Conservation (phyloP, 345 rosid genomes). For the Streptanthus diversifolius region DNA sequence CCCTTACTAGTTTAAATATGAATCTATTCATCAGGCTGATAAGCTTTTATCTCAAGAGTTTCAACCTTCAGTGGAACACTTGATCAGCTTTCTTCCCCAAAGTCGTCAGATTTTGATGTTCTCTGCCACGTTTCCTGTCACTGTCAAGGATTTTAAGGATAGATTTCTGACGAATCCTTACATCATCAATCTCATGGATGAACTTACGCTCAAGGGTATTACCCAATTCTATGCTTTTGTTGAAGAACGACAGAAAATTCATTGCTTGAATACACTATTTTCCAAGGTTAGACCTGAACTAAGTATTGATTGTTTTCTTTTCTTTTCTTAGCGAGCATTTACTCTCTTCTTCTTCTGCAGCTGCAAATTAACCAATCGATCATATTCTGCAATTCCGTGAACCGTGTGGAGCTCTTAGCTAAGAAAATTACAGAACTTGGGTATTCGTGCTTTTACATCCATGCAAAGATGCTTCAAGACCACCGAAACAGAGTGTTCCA, state of each 20-base stretch:
- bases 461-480: conserved; percentile 96
- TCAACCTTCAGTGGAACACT: conserved; percentile 86
- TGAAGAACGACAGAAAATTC: conserved; percentile 95
- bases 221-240: conserved; percentile 91
- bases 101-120: conserved; percentile 85
- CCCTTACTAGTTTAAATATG: conserved; percentile 18
- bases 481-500: conserved; percentile 95
- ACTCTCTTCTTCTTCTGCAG: conserved; percentile 43
- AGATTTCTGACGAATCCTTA: conserved; percentile 72
- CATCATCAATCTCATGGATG: conserved; percentile 92
- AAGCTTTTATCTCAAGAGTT: conserved; percentile 90
- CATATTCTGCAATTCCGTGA: conserved; percentile 92
- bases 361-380: conserved; percentile 94
- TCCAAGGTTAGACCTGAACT: conserved; percentile 60
- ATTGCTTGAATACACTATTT: conserved; percentile 89
- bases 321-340: conserved; percentile 2
- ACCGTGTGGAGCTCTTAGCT: conserved; percentile 89
- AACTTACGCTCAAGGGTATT: conserved; percentile 90
- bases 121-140: conserved; percentile 92
- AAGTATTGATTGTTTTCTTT: neutral
- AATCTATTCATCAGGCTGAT: conserved; percentile 62
- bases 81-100: conserved; percentile 68
- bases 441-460: conserved; percentile 89
- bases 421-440: conserved; percentile 97
- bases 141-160: conserved; percentile 88